Conservation (phyloP, 2,329 filamentous ascomycete genomes). For the Lecanicillium sp. region DNA sequence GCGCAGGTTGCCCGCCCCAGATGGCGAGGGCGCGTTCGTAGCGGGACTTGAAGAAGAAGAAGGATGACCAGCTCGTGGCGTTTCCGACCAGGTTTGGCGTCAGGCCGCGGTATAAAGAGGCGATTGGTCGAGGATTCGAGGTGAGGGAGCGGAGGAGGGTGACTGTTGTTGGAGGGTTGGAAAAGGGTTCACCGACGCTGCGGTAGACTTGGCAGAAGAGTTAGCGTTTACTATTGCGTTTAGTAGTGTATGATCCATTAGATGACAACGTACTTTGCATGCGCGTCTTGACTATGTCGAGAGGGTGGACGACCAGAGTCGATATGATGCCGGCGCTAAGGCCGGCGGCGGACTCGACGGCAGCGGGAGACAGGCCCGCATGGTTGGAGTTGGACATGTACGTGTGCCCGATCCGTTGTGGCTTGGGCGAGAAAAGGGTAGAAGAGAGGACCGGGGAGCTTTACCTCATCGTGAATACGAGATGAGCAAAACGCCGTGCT, state of each 20-base stretch:
- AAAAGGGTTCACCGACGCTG: constrained; percentile 25
- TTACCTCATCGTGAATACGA: constrained; percentile 5
- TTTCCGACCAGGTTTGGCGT: constrained; percentile 89
- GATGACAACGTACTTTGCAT: constrained; percentile 60
- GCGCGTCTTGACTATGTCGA: constrained; percentile 94
- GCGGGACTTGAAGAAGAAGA: constrained; percentile 70
- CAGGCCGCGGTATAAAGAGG: constrained; percentile 79
- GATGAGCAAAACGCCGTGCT: background rate
- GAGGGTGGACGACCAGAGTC: constrained; percentile 80
- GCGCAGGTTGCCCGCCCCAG: constrained; percentile 8
- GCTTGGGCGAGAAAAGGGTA: background rate
- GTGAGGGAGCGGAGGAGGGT: constrained; percentile 43
- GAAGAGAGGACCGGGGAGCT: background rate
- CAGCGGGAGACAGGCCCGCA: constrained; percentile 62
- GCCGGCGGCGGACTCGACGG: constrained; percentile 82
- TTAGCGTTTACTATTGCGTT: background rate
- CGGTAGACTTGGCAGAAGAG: constrained; percentile 38
- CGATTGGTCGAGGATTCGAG: constrained; percentile 45
- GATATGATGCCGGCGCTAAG: constrained; percentile 81
- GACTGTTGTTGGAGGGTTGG: constrained; percentile 37
- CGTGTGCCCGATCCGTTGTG: constrained; percentile 10
- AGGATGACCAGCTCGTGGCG: constrained; percentile 80
- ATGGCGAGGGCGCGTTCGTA: constrained; percentile 38
- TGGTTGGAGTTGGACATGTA: constrained; percentile 40
- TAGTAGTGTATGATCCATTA: too few species aligned